These are phyloP conservation scores for Aspergillus olivimuriae DNA, from an alignment of 495 filamentous ascomycete species.

Conservation along the genomic window DNA sequence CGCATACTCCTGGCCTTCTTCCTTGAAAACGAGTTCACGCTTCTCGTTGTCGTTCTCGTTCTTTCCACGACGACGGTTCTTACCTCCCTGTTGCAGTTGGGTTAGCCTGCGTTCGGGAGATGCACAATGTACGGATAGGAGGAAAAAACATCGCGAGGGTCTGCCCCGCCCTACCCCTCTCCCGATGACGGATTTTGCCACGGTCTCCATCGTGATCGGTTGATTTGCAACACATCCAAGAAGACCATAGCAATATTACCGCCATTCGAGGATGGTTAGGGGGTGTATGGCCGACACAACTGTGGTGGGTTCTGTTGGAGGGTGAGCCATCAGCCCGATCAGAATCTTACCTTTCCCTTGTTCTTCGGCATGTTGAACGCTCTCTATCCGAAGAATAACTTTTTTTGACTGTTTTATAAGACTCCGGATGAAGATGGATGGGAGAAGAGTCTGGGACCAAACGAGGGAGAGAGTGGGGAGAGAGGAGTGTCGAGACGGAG, in stretches of 20 bases:
- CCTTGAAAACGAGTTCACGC: constrained; percentile 97
- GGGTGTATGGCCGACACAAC: not conserved
- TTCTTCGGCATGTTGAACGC: constrained; percentile 83
- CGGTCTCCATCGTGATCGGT: not conserved
- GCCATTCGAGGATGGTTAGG: too few species aligned
- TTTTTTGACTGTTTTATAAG: too few species aligned
- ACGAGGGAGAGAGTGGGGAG: constrained; percentile 11
- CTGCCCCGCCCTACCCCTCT: constrained; percentile 10
- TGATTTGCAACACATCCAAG: too few species aligned
- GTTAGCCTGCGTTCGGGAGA: too few species aligned
- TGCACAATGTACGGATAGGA: too few species aligned
- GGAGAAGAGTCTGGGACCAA: constrained; percentile 13
- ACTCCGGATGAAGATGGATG: too few species aligned
- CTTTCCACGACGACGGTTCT: constrained; percentile 97
- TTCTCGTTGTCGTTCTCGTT: constrained; percentile 99
- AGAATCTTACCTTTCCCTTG: constrained; percentile 81
- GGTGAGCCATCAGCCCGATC: too few species aligned
- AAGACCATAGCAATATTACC: too few species aligned
- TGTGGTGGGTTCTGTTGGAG: too few species aligned
- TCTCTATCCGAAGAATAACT: constrained; percentile 18
- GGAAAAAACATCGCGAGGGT: too few species aligned
- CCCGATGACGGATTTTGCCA: not conserved
- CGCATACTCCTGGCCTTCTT: constrained; percentile 98
- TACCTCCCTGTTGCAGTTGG: constrained; percentile 93
- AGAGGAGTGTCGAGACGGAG: constrained; percentile 11